Evolutionary conservation across 352 stramenopile species (phyloP).

Genomic region (Pythium plurisporium): DNA sequence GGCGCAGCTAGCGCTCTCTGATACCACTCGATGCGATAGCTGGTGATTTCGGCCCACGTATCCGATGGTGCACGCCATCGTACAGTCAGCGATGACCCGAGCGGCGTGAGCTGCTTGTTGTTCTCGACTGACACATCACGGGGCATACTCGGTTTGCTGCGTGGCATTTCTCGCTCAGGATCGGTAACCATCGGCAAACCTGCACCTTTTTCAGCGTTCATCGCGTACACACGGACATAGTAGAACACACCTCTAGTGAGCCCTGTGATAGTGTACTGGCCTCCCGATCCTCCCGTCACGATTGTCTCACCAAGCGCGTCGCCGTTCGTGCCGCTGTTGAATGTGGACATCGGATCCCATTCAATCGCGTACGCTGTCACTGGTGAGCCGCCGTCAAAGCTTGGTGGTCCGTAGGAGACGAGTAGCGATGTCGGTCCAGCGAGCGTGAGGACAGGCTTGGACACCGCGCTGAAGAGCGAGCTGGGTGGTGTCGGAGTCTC

Average conservation of each 20-base stretch:
- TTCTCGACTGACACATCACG: conserved; percentile 36
- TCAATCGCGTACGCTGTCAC: conserved; percentile 91
- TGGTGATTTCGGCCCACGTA: conserved; percentile 14
- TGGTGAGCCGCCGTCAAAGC: conserved; percentile 81
- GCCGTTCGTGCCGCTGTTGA: conserved; percentile 64
- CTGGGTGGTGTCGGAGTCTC: conserved; percentile 43
- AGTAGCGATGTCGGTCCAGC: conserved; percentile 63
- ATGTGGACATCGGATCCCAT: conserved; percentile 77
- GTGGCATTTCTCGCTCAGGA: conserved; percentile 59
- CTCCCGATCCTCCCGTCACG: conserved; percentile 11
- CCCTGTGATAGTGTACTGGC: conserved; percentile 43
- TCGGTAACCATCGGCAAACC: conserved; percentile 36
- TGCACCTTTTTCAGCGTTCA: conserved; percentile 51
- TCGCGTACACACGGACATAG: conserved; percentile 70
- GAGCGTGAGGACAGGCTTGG: conserved; percentile 61
- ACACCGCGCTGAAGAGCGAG: conserved; percentile 59
- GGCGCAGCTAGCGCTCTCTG: conserved; percentile 43
- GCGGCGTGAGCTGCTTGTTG: conserved; percentile 23
- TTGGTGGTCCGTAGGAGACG: conserved; percentile 73
- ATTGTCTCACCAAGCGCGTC: conserved; percentile 46
- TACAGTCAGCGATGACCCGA: conserved; percentile 48
- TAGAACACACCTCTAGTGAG: conserved; percentile 44
- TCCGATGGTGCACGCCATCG: conserved; percentile 42
- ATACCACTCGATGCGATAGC: conserved; percentile 75
- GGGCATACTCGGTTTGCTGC: conserved; percentile 41